Base-by-base conservation (phyloP, 345 rosid genomes). In the Erucastrum elatum region DNA sequence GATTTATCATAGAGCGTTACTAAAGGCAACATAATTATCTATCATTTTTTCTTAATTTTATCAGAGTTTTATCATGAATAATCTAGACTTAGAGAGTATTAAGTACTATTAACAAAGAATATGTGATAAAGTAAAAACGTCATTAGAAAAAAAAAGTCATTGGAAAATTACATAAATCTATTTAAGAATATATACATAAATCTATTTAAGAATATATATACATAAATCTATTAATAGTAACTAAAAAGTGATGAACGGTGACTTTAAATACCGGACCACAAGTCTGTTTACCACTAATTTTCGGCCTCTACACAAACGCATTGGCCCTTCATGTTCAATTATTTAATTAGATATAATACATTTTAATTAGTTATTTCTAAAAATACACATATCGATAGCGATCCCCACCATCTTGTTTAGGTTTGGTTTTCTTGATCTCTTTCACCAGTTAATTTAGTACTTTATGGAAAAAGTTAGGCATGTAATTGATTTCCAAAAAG, bases 201-300 rank as follows among this genome's bases (percentile, higher is more conserved):
- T 75, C 13, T 11, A 67, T 76, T 29, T 10, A 70, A 33, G 12
- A 37, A 77, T 17, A 59, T 56, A 56, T 17, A 37, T 41, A 13
- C 4, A 26, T 62, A 31, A 27, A 71, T 56, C 16, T 65, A 60
- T 56, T 26, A 21, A 72, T 17, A 60, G 62, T 31, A 41, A 80
- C 46, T 85, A 86, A 84, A 71, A 71, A 83, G 78, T 68, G 80
- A 77, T 76, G 76, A 77, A 41, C 41, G 70, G 82, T 76, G 21
- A 77, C 75, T 84, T 80, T 87, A 71, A 66, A 67, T 79, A 84
- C 83, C 83, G 83, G 83, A 86, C 87, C 67, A 89, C 87, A 87
- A 86, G 91, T 85, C 94, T 84, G 82, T 66, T 81, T 89, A 84
- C 91, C 84, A 88, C 82, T 79, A 82, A 84, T 77, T 79, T 82